Conservation (phyloP, 306 rosid genomes). For the Datisca glomerata region DNA sequence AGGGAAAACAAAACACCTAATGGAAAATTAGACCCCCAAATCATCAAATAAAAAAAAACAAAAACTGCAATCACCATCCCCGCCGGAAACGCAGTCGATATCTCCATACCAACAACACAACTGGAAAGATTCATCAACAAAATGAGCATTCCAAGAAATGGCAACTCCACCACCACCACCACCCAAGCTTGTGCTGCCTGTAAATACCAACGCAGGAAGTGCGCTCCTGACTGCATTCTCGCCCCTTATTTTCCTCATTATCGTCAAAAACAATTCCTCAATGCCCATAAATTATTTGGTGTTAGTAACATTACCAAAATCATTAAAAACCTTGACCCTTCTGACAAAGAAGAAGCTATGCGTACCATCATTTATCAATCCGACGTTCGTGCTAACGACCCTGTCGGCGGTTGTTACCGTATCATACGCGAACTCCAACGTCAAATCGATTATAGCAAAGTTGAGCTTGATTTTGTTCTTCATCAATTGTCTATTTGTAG, state of each 20-base stretch:
- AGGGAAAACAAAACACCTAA: slow-evolving; percentile 19
- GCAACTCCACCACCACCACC: slow-evolving; percentile 8
- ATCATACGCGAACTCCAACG: slow-evolving; percentile 23
- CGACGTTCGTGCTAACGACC: slow-evolving; percentile 54
- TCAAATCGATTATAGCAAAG: slow-evolving; percentile 16
- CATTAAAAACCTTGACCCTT: slow-evolving; percentile 23
- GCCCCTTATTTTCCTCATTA: slow-evolving; percentile 82
- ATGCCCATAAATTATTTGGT: slow-evolving; percentile 69
- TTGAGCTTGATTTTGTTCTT: slow-evolving; percentile 33
- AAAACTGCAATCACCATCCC: slow-evolving; percentile 30
- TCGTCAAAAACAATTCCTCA: slow-evolving; percentile 43
- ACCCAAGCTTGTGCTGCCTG: slow-evolving; percentile 90
- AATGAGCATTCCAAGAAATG: slow-evolving; percentile 9
- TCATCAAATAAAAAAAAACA: slow-evolving; percentile 8
- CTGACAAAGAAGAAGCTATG: slow-evolving; percentile 32
- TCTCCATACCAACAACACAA: slow-evolving; percentile 20
- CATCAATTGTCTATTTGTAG: slow-evolving; percentile 43
- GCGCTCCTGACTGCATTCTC: slow-evolving; percentile 56
- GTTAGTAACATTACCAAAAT: slow-evolving; percentile 55
- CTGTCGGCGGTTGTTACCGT: slow-evolving; percentile 56
- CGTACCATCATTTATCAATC: slow-evolving; percentile 40
- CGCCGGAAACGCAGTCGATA: slow-evolving; percentile 70
- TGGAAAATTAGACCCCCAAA: slow-evolving; percentile 11
- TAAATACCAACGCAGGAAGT: slow-evolving; percentile 65
- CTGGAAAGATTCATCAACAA: no score